Evolutionary conservation across 2,329 filamentous ascomycete species (phyloP), one percentile per base, ranked within the genome.

Genomic region (Mycogone perniciosa): DNA sequence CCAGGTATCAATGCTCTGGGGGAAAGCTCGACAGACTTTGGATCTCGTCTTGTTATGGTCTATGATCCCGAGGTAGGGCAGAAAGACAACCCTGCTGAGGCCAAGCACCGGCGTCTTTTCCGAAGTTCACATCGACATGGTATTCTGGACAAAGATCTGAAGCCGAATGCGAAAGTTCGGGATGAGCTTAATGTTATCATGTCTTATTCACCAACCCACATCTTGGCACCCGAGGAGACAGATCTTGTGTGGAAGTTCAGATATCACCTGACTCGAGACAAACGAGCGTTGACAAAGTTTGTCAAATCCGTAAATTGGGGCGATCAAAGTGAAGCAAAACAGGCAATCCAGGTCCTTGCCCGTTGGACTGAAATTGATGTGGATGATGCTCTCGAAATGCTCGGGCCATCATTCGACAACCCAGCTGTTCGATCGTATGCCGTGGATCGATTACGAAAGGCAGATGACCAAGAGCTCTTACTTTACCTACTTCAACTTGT

Each of bases 331-430:
- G 92, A 99, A 73, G 84, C 88, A 4, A 85, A 88, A 53, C 90
- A 96, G 71, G 91, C 92, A 5, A 88, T 93, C 27, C 89, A 95
- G 54, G 82, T 99, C 4, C 77, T 99, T 13, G 83, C 86, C 0
- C 92, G 91, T 60, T 99, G 93, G 93, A 95, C 88, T 0, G 89
- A 95, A 58, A 96, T 99, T 52, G 93, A 97, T 63, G 85, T 99
- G 5, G 95, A 99, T 61, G 93, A 97, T 71, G 93, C 92, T 13
- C 77, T 99, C 41, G 93, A 99, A 67, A 76, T 99, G 8, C 82
- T 99, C 1, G 93, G 93, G 0, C 92, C 93, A 7, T 90, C 87
- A 0, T 95, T 97, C 56, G 88, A 95, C 63, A 95, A 95, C 59
- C 77, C 85, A 1, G 84, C 87, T 0, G 91, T 99, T 26, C 84